Percentiles rank a stretch among this genome's conserved stretches.
These are phyloP conservation scores for Fusarium sarcochroum DNA, from an alignment of 2,329 filamentous ascomycete genomes.

Conservation along the genomic window DNA sequence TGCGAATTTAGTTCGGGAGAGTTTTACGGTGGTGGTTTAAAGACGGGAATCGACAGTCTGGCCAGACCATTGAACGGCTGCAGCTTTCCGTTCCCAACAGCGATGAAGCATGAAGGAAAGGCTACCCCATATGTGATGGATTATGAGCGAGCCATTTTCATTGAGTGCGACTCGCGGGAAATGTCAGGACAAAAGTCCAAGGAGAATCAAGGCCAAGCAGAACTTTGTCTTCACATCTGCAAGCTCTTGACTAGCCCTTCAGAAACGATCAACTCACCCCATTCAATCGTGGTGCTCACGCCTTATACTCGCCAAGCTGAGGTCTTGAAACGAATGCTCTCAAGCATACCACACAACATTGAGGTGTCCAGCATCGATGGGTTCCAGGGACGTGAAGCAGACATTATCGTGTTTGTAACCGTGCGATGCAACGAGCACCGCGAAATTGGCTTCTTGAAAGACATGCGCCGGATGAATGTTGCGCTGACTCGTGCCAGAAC, in stretches of 20 bases:
- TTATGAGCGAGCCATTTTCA: conserved; percentile 46
- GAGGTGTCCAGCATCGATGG: conserved; percentile 59
- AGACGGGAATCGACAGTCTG: conserved; percentile 49
- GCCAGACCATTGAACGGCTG: conserved; percentile 39
- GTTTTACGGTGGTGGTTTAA: conserved; percentile 57
- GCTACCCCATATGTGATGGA: background rate
- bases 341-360: conserved; percentile 44
- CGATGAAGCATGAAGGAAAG: background rate
- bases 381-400: conserved; percentile 60
- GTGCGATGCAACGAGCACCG: conserved; percentile 57
- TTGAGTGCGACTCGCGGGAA: conserved; percentile 55
- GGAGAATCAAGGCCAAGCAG: conserved; percentile 55
- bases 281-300: conserved; percentile 56
- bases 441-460: conserved; percentile 58
- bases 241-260: conserved; percentile 44
- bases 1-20: conserved; percentile 57
- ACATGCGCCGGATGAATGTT: conserved; percentile 58
- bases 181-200: conserved; percentile 58
- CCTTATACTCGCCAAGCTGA: conserved; percentile 57
- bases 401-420: conserved; percentile 59
- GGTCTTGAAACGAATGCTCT: conserved; percentile 46
- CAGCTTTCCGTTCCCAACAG: conserved; percentile 33
- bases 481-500: conserved; percentile 56
- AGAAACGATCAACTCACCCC: background rate
- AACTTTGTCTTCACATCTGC: conserved; percentile 54